phyloP scores from a whole-genome alignment of 169 alveolate genomes.

The Miamiensis avidus region DNA sequence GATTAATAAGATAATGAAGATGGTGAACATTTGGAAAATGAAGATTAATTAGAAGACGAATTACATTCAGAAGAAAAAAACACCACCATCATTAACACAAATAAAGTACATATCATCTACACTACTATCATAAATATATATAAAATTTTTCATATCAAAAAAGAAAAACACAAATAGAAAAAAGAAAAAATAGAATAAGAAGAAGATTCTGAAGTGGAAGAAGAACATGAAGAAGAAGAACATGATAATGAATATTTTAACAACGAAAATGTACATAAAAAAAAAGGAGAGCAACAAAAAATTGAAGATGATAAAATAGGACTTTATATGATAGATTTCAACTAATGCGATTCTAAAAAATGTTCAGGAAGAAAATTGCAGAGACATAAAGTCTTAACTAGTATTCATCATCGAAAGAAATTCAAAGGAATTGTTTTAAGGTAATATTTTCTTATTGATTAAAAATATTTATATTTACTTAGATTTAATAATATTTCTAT shows the following conservation, averaged over 20 bases:
- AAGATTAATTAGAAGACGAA: not conserved
- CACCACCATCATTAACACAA: not conserved
- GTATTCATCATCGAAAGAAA: slow-evolving; percentile 54
- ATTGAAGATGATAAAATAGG: not conserved
- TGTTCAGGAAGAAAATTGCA: slow-evolving; percentile 79
- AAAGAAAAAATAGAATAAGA: not conserved
- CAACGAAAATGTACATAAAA: too few relatives aligned
- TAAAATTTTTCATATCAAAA: too few relatives aligned
- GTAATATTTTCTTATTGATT: not conserved
- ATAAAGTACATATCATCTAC: too few relatives aligned
- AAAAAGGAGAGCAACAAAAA: not conserved
- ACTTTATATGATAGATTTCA: slow-evolving; percentile 72
- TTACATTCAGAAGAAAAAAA: too few relatives aligned
- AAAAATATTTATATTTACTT: too few relatives aligned
- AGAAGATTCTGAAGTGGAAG: not conserved
- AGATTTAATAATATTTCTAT: not conserved
- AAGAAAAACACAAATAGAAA: not conserved
- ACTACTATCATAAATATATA: not conserved
- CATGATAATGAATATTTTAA: too few relatives aligned
- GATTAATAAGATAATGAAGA: not conserved
- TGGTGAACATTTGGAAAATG: not conserved
- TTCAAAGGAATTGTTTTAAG: slow-evolving; percentile 71
- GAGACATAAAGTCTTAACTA: slow-evolving; percentile 56
- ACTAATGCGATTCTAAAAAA: slow-evolving; percentile 80
- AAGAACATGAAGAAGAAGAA: not conserved